Evolutionary conservation across 306 rosid genomes (phyloP), one percentile per base, ranked within the genome.

Genomic region (Dryas octopetala): DNA sequence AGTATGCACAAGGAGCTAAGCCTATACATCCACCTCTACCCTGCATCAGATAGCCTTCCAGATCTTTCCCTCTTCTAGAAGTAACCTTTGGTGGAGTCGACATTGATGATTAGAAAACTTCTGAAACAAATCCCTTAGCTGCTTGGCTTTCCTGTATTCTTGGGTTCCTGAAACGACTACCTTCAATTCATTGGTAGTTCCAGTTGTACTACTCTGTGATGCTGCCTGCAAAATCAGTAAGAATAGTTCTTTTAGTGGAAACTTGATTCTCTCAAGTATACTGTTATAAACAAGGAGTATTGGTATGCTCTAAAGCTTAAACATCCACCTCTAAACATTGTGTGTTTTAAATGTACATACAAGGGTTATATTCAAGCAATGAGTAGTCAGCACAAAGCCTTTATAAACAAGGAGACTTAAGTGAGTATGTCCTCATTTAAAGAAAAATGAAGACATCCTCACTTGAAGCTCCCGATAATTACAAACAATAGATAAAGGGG

Each of bases 81-180:
- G 78, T 45, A 89, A 86, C 70, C 76, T 89, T 84, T 59, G 70
- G 46, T 84, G 84, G 62, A 91, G 75, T 69, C 52, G 57, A 70
- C 28, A 16, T 46, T 80, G 88, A 76, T 88, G 97, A 73, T 66
- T 19, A 55, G 62, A 47, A 79, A 91, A 88, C 52, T 74, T 89
- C 85, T 71, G 6, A 73, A 75, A 82, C 77, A 89, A n/a, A 23
- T 74, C 63, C 76, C 80, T 80, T 40, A 77, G 65, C 17, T 71
- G 61, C 83, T 75, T 80, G 11, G 91, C 97, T n/a, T 4, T 61
- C 60, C 57, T 57, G 77, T 80, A 89, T 51, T 87, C 90, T 28
- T 49, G 55, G 69, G 80, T 84, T 80, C 91, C 91, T 14, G 70
- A 38, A 12, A 0, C 6, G 5, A 88, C 88, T 70, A 85, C 60